Base-by-base conservation (phyloP, 2,329 filamentous ascomycete species). In the Moelleriella libera region DNA sequence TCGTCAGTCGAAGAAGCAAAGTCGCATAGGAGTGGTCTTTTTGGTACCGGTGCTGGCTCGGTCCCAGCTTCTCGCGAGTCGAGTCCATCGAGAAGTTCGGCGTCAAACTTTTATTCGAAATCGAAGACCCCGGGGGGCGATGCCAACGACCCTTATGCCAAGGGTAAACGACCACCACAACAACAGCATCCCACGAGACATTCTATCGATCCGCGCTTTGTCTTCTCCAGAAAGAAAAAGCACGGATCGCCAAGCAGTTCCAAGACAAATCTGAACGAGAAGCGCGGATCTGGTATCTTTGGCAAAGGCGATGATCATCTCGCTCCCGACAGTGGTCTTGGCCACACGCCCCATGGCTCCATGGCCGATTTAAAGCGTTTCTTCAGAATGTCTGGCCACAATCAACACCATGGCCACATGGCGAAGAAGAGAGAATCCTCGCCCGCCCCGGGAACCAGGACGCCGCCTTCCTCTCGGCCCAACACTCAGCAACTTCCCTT, bases 361-460 rank as follows among this genome's bases (percentile, higher is more conserved):
- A 97, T 97, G 85, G 83, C 85, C 4, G 90, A 97, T 57, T 67
- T 98, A 51, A 96, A 95, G 68, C 78, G 92, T n/a, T 98, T 98
- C 63, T 94, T 98, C 71, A 92, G 83, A 64, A 81, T 88, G 51
- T 78, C 83, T 46, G 76, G 78, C 2, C 75, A 81, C 54, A 67
- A 76, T 55, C 88, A 87, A 56, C 75, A 81, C 54, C 68, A 76
- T 54, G 42, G 48, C 39, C 88, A 87, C 56, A 66, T 75, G 54
- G 86, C 86, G 59, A 74, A 81, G 49, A 88, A 85, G 53, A 78
- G 84, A 31, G 74, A 83, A 4, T 68, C 72, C 8, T 82, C 82
- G 1, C 82, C 82, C 6, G 75, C 76, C 39, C 70, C 76, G 6
- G 69, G 71, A 5, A 64, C 62, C 5, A 76, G 70, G 56, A 75